phyloP scores from a whole-genome alignment of 164 flowering plant genomes.

The Piper betle region DNA sequence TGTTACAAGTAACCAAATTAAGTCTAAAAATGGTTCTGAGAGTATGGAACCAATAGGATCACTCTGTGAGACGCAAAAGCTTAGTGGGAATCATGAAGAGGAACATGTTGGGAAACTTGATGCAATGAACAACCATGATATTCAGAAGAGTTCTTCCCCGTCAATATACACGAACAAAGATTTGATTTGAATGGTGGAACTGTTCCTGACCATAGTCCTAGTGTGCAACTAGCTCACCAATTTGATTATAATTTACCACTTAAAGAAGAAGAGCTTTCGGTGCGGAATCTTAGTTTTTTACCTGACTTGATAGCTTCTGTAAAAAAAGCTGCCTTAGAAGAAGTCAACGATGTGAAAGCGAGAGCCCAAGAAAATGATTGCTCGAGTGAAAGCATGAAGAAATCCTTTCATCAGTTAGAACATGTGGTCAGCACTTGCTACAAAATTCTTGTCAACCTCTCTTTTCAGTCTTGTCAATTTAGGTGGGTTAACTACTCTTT shows the following conservation, averaged over 20 bases:
- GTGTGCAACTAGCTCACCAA: conserved; percentile 12
- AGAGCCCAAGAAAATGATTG: conserved; percentile 23
- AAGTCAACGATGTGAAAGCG: conserved; percentile 44
- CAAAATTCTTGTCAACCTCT: background rate
- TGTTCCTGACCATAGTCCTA: conserved; percentile 14
- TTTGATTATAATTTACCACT: conserved; percentile 9
- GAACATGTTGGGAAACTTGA: conserved; percentile 8
- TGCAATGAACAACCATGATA: conserved; percentile 11
- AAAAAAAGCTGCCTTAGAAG: conserved; percentile 43
- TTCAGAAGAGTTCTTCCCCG: conserved; percentile 7
- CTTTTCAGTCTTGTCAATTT: background rate
- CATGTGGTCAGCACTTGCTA: conserved; percentile 29
- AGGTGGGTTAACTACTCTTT: background rate
- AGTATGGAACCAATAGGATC: conserved; percentile 9
- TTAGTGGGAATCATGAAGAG: conserved; percentile 13
- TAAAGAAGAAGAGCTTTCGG: conserved; percentile 21
- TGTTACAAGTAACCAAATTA: conserved; percentile 11
- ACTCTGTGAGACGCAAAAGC: conserved; percentile 12
- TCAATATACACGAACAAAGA: conserved; percentile 6
- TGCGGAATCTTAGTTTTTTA: conserved; percentile 31
- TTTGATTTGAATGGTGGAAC: conserved; percentile 13
- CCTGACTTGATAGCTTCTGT: conserved; percentile 74
- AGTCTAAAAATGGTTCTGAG: conserved; percentile 6
- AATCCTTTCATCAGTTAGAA: conserved; percentile 25
- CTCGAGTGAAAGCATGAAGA: conserved; percentile 18